phyloP scores from a whole-genome alignment of 2,329 filamentous ascomycete species.

The Fusarium oxysporum region DNA sequence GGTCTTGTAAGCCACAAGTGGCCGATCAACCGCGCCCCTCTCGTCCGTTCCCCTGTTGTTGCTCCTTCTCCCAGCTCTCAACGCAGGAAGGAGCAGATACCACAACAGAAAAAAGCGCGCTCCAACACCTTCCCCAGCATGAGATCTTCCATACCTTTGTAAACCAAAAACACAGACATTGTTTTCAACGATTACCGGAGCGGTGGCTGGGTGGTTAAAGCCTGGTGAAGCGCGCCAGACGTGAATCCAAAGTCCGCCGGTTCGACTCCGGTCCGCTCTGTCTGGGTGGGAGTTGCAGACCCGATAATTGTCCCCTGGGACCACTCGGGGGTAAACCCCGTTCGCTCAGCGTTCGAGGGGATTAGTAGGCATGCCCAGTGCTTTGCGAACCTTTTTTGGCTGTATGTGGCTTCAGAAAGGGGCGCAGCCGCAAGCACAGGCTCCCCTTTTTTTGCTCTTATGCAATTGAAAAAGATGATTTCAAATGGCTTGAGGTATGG shows the following conservation, averaged over 20 bases:
- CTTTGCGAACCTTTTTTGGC: slow-evolving; percentile 24
- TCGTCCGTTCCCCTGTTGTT: accelerated
- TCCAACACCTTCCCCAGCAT: not conserved
- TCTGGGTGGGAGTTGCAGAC: slow-evolving; percentile 4
- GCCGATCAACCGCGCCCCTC: not conserved
- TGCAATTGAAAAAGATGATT: not conserved
- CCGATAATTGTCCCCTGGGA: not conserved
- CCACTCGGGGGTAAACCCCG: slow-evolving; percentile 1
- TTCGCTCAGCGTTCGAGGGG: slow-evolving; percentile 15
- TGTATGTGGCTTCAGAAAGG: not conserved
- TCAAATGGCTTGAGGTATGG: not conserved
- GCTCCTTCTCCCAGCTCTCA: accelerated
- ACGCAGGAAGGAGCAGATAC: not conserved
- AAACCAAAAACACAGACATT: not conserved
- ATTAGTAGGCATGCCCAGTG: slow-evolving; percentile 23
- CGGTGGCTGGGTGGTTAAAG: slow-evolving; percentile 17
- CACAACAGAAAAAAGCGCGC: accelerated
- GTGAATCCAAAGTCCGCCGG: not conserved
- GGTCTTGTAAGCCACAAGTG: not conserved
- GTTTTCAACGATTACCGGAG: not conserved
- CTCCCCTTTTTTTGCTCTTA: accelerated
- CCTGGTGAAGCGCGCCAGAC: not conserved
- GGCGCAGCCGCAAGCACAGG: accelerated
- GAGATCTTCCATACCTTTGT: not conserved
- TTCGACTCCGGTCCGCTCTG: slow-evolving; percentile 2